Evolutionary conservation across 352 stramenopile species (phyloP).

Genomic region (Globisporangium barbulae): DNA sequence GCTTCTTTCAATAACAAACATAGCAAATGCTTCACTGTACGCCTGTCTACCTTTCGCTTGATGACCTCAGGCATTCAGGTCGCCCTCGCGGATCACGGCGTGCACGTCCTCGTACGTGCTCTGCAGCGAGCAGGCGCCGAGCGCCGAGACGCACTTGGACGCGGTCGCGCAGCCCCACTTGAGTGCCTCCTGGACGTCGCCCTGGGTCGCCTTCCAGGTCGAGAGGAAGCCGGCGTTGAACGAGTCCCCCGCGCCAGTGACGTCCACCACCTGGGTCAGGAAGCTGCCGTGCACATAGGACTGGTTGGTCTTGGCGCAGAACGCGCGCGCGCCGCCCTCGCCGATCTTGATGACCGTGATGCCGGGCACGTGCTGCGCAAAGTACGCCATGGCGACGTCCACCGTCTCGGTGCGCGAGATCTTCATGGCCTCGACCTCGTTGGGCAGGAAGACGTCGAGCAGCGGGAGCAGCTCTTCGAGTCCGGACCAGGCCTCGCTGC

Average conservation of each 20-base stretch:
- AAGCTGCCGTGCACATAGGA: conserved; percentile 52
- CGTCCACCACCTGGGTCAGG: conserved; percentile 60
- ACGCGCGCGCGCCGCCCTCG: conserved; percentile 49
- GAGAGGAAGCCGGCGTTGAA: conserved; percentile 82
- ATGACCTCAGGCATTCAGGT: conserved; percentile 4
- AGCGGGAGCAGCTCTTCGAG: conserved; percentile 61
- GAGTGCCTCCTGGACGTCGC: conserved; percentile 46
- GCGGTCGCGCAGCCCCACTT: conserved; percentile 67
- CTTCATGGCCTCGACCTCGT: conserved; percentile 78
- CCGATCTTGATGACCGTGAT: conserved; percentile 75
- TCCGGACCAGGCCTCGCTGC: conserved; percentile 55
- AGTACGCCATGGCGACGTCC: conserved; percentile 53
- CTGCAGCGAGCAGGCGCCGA: conserved; percentile 51
- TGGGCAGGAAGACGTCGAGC: conserved; percentile 81
- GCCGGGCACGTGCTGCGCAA: conserved; percentile 34
- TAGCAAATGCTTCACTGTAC: background rate
- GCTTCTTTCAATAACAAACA: background rate
- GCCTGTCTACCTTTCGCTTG: background rate
- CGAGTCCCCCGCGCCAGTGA: conserved; percentile 79
- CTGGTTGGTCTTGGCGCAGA: conserved; percentile 36
- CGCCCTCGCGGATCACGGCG: conserved; percentile 23
- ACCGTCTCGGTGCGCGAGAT: conserved; percentile 46
- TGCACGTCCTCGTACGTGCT: conserved; percentile 47
- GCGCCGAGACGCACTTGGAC: conserved; percentile 47
- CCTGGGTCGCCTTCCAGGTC: conserved; percentile 58